Base-by-base conservation (phyloP, 129 eudicot species). In the Gnaphalium uliginosum region DNA sequence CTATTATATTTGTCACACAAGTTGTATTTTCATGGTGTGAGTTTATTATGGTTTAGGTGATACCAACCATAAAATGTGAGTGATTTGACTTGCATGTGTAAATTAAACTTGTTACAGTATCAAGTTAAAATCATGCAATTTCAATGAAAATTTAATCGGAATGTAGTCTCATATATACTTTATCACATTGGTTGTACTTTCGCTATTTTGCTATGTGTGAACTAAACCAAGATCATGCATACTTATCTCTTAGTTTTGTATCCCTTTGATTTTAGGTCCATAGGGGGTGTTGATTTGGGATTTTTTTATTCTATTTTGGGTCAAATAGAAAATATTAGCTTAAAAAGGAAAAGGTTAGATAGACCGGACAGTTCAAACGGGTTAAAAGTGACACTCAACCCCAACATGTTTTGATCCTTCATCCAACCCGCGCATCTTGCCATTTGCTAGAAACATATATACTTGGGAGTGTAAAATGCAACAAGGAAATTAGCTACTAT, bases 11-110 rank as follows among this genome's bases (percentile, higher is more conserved):
- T 58, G 17, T 73, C 35, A 59, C 57, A 24, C 58, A 56, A 58
- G 35, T 72, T 19, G 66, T 50, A 48, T 39, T 56, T 72, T 77
- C 75, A 56, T 57, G 75, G 30, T 77, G 17, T 13, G 75, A 48
- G 61, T 58, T 68, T 41, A 37, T 23, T 19, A 26, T 68, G 4
- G 2, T 68, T 23, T 26, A 73, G 46, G 48, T 46, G 79, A 63
- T 46, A 63, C 72, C 65, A 76, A 30, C 66, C 54, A 32, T 51
- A 53, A 43, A 76, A 66, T 76, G 73, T 76, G 60, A 60, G 59
- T 41, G 67, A 50, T 60, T 61, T 66, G 54, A 17, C 69, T 74
- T 61, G 78, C 69, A 39, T 7, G 26, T 74, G 37, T 58, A 57
- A 25, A 61, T 10, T 39, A 59, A 37, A 59, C 39, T 33, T 72